Evolutionary conservation across 495 filamentous ascomycete genomes (phyloP), one percentile per base, ranked within the genome.

Genomic region (Penicillium goetzii): DNA sequence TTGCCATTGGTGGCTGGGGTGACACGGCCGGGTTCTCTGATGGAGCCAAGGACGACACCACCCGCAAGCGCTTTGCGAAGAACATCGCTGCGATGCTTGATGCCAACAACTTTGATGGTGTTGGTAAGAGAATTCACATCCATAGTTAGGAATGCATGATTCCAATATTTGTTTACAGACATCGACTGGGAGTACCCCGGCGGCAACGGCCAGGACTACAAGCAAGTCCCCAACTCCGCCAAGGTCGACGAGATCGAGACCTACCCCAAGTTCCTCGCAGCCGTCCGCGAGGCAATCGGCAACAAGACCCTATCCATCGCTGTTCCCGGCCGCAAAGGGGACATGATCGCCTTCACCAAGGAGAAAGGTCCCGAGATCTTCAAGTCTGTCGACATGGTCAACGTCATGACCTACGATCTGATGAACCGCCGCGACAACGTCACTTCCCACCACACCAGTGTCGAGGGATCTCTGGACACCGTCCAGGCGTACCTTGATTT

Each of bases 171-270:
- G 47, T 76, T 79, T 17, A 75, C 85, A 72, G 90, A 93, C 61
- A 85, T 92, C 59, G 89, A 93, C 69, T 93, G 90, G 90, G 89
- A 93, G 65, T 93, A 92, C 69, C 89, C 90, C 2, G 89, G 89
- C 33, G 90, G 90, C 47, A 92, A 93, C 69, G 90, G 90, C 25
- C 83, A 89, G 54, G 88, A 92, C 72, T 93, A 92, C 80, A 91
- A 88, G 60, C 64, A 82, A 56, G 69, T 81, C 9, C 87, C 89
- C n/a, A 92, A 92, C 74, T 75, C 78, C 0, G 68, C 75, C 28
- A 88, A 87, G 60, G 72, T 75, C 15, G 84, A 80, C 78, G 86
- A 93, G 67, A 86, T 91, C 50, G 72, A 79, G 53, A 85, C 85
- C 3, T 92, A 87, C 68, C 87, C 88, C 0, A 73, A 84, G 40